Evolutionary conservation across 2,329 filamentous ascomycete genomes (phyloP).

Genomic region (Meredithiella fracta): DNA sequence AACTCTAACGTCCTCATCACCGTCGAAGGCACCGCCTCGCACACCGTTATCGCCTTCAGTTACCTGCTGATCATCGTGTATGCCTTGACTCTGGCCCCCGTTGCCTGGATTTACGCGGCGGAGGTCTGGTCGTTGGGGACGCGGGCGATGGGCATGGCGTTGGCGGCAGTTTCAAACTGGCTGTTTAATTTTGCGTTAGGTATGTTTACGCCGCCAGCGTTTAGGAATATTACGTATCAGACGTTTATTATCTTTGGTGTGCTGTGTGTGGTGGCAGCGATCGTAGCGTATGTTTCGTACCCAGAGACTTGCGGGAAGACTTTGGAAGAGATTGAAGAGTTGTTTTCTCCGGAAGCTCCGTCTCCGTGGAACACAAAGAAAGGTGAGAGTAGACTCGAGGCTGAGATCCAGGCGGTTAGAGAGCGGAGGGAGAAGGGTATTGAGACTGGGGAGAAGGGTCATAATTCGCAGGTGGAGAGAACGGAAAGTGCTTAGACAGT

Average conservation of each 20-base stretch:
- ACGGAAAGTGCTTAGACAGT: constrained; percentile 7
- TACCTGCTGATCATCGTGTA: constrained; percentile 49
- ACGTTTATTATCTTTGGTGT: constrained; percentile 26
- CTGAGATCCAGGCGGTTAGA: constrained; percentile 19
- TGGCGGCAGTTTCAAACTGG: constrained; percentile 35
- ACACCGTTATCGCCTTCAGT: constrained; percentile 48
- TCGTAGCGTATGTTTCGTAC: constrained; percentile 28
- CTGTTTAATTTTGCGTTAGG: constrained; percentile 26
- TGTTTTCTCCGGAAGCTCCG: constrained; percentile 22
- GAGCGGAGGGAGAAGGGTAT: constrained; percentile 15
- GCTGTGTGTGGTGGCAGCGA: constrained; percentile 26
- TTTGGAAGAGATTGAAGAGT: constrained; percentile 25
- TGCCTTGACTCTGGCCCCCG: constrained; percentile 44
- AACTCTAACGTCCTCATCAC: constrained; percentile 29
- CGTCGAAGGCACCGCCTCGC: constrained; percentile 34
- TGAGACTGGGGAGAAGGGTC: constrained; percentile 13
- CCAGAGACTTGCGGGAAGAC: constrained; percentile 27
- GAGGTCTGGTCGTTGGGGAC: constrained; percentile 48
- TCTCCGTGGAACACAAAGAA: constrained; percentile 25
- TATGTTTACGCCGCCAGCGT: constrained; percentile 24
- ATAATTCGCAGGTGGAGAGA: background rate
- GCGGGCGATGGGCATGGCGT: constrained; percentile 41
- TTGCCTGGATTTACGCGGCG: constrained; percentile 49
- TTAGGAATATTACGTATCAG: constrained; percentile 22
- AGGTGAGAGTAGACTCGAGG: constrained; percentile 18